phyloP scores from a whole-genome alignment of 1,284 basidiomycete genomes.

The Ganoderma leucocontextum region DNA sequence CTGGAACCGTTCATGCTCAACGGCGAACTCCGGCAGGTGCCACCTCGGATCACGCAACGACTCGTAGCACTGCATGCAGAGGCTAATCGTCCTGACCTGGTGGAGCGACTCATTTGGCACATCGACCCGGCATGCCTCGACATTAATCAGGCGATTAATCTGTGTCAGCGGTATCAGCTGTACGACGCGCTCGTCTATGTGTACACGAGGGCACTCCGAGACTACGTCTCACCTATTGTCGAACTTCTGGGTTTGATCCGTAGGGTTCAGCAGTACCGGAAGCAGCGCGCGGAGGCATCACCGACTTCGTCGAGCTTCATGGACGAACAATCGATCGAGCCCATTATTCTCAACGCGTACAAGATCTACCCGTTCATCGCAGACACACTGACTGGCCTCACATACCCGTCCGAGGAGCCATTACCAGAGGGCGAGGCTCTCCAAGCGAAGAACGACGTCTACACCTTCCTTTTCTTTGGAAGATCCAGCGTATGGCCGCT shows the following conservation, averaged over 20 bases:
- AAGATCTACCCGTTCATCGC: slow-evolving; percentile 95
- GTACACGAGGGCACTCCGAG: slow-evolving; percentile 87
- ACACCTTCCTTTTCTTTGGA: slow-evolving; percentile 86
- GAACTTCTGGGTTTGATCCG: slow-evolving; percentile 84
- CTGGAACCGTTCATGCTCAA: slow-evolving; percentile 89
- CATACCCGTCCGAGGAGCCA: slow-evolving; percentile 86
- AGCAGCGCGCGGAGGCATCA: slow-evolving; percentile 47
- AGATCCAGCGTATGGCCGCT: slow-evolving; percentile 83
- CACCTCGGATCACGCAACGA: slow-evolving; percentile 89
- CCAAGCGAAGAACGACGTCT: slow-evolving; percentile 77
- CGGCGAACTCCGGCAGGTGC: slow-evolving; percentile 76
- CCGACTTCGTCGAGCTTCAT: slow-evolving; percentile 40
- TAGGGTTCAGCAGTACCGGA: slow-evolving; percentile 64
- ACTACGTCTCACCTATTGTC: slow-evolving; percentile 91
- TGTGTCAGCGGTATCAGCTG: slow-evolving; percentile 85
- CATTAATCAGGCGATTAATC: slow-evolving; percentile 89
- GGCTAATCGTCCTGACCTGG: slow-evolving; percentile 74
- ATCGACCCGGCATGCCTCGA: slow-evolving; percentile 93
- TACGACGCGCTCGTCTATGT: slow-evolving; percentile 97
- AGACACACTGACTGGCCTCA: slow-evolving; percentile 83
- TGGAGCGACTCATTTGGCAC: slow-evolving; percentile 95
- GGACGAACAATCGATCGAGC: slow-evolving; percentile 59
- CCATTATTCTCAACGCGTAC: slow-evolving; percentile 81
- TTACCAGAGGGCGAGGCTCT: slow-evolving; percentile 70
- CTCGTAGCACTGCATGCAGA: slow-evolving; percentile 85